These are phyloP conservation scores for Aspergillus bridgeri DNA, from an alignment of 495 filamentous ascomycete genomes.

Conservation along the genomic window DNA sequence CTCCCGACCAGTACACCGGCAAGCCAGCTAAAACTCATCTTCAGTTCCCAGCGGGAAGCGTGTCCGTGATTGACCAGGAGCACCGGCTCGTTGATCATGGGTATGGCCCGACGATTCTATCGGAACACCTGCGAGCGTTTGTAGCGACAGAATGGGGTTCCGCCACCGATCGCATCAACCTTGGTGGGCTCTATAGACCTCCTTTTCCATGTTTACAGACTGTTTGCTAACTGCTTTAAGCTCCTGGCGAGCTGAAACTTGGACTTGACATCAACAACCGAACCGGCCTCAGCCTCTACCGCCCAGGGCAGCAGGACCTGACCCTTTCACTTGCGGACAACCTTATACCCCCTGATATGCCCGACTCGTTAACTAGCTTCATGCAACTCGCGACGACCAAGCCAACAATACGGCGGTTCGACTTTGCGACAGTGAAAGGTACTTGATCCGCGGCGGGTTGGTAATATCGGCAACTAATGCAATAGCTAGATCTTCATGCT, in stretches of 20 bases:
- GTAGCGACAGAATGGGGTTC: conserved; percentile 63
- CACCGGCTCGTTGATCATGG: conserved; percentile 38
- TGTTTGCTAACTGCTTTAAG: neutral
- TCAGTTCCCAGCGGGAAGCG: conserved; percentile 39
- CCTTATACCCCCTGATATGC: conserved; percentile 52
- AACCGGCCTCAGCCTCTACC: conserved; percentile 59
- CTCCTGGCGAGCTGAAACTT: conserved; percentile 67
- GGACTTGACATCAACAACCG: conserved; percentile 54
- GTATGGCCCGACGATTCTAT: conserved; percentile 57
- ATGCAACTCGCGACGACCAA: conserved; percentile 42
- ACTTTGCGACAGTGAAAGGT: conserved; percentile 42
- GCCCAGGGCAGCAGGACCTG: conserved; percentile 63
- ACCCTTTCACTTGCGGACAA: conserved; percentile 67
- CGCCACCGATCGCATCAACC: conserved; percentile 69
- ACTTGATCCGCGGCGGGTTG: conserved; percentile 2
- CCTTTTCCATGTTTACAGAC: conserved; percentile 21
- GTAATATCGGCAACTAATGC: conserved; percentile 33
- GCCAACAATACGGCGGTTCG: conserved; percentile 41
- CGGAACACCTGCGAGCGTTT: conserved; percentile 66
- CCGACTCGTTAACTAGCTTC: conserved; percentile 51
- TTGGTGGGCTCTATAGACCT: conserved; percentile 37
- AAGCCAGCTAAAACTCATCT: conserved; percentile 31
- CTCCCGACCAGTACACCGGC: conserved; percentile 27
- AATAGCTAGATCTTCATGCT: conserved; percentile 59
- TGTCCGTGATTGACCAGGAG: conserved; percentile 54